These are phyloP conservation scores for Spathaspora sp. DNA, from an alignment of 1,139 yeast species.

Conservation along the genomic window DNA sequence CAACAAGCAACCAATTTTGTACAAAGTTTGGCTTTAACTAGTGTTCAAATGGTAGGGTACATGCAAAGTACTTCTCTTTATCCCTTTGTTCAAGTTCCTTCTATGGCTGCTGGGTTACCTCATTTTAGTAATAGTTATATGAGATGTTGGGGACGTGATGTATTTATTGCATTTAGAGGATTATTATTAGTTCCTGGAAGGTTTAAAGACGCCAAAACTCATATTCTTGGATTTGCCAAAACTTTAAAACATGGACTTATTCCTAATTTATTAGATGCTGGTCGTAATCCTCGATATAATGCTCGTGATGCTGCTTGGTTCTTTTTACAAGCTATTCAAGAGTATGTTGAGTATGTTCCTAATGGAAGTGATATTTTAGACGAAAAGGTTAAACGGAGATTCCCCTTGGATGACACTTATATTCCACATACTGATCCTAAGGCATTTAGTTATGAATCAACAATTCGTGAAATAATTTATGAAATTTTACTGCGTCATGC, in stretches of 20 bases:
- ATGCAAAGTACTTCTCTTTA: conserved; percentile 74
- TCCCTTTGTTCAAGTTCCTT: conserved; percentile 63
- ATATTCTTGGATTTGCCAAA: conserved; percentile 83
- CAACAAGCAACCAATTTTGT: conserved; percentile 69
- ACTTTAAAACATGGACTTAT: conserved; percentile 94
- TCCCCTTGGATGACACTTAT: conserved; percentile 86
- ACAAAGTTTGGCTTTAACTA: conserved; percentile 76
- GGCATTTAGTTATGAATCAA: conserved; percentile 72
- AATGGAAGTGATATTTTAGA: conserved; percentile 65
- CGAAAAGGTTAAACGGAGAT: conserved; percentile 75
- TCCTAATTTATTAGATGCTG: conserved; percentile 90
- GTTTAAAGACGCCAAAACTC: conserved; percentile 73
- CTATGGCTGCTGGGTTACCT: conserved; percentile 95
- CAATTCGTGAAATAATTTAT: conserved; percentile 73
- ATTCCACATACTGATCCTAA: conserved; percentile 64
- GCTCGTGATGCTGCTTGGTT: conserved; percentile 99
- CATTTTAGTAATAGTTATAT: conserved; percentile 87
- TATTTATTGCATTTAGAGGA: conserved; percentile 84
- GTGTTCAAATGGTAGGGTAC: conserved; percentile 82
- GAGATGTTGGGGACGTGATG: conserved; percentile 99
- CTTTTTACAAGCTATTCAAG: conserved; percentile 83
- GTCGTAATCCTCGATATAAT: conserved; percentile 89
- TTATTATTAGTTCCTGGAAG: conserved; percentile 76
- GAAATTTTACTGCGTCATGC: conserved; percentile 89
- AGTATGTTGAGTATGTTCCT: conserved; percentile 69